Evolutionary conservation across 2,329 filamentous ascomycete genomes (phyloP), one percentile per base, ranked within the genome.

Genomic region (Calonectria henricotiae): DNA sequence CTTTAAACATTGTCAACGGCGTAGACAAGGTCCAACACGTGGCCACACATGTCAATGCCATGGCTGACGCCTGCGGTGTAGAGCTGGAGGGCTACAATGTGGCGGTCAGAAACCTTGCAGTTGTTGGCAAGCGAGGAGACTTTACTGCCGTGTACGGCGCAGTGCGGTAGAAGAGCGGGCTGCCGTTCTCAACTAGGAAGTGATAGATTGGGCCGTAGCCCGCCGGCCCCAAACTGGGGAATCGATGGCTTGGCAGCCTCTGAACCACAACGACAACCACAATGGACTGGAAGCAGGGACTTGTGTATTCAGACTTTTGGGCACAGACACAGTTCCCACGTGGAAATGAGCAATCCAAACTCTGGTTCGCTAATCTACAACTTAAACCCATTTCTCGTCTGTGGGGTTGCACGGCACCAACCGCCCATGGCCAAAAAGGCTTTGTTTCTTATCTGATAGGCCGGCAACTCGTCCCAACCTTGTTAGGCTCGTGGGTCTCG

Each of bases 321-420:
- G 32, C 35, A 25, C 51, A 37, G 35, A 39, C 11, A 9, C 13
- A 55, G 39, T 55, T 37, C 51, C 51, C 51, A 55, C 51, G 51
- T 55, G 51, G 51, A 55, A 55, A 32, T 27, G 12, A 1, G 5
- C 13, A 12, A 37, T 23, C 17, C n/a, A 55, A 39, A 30, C 27
- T 37, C 15, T 37, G 51, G 51, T 55, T 55, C 51, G 51, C 51
- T 55, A 55, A 55, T 55, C 51, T 20, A 2, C 51, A 55, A 55
- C 51, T 25, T 37, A 9, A 55, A 55, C 11, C 1, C 32, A 37
- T 32, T 13, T 11, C 4, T 13, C 17, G 15, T 23, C 49, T 39
- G 51, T 37, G 51, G 51, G 51, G 51, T 39, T 55, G 51, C n/a
- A 35, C n/a, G 51, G 51, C 51, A 11, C 51, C 51, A 55, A 55